Base-by-base conservation (phyloP, 176 grass and related monocot species). In the Musa troglodytarum region DNA sequence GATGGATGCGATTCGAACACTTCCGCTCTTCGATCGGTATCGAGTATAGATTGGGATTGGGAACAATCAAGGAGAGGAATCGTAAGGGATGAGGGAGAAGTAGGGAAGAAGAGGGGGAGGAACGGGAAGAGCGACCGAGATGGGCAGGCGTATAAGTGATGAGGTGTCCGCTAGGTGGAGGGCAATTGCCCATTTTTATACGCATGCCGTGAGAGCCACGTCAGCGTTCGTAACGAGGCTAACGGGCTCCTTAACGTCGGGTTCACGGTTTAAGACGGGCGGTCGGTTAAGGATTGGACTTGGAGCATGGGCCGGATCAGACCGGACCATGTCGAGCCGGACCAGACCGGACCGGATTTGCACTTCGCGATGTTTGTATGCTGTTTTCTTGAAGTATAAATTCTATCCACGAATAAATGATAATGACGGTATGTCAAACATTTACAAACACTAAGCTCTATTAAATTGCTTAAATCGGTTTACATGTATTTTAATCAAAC, bases 191-290 rank as follows among this genome's bases (percentile, higher is more conserved):
- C 64, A 54, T 14, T 54, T 65, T 69, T 68, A 57, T 78, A 78
- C 63, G 76, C 76, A 78, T 69, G 52, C 25, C 16, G 23, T 10
- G 17, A 14, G 6, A 2, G 63, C 76, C 76, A 78, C 76, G 76
- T 78, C 76, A 78, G 76, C 64, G 14, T 13, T 3, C 13, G 63
- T 67, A 67, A 67, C 71, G 17, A 54, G 19, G 71, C 14, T 70
- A 43, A 70, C 68, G 49, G 49, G 21, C 11, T 43, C 11, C 16
- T 74, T 43, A 56, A 74, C 71, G 23, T 66, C 16, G 34, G 13
- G 50, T 68, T 69, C 23, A 51, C 65, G 51, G 24, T 53, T 57
- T 69, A 0, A 43, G 4, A 43, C 4, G 34, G 34, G 29, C 29
- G 29, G 29, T 34, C 29, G 29, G 34, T 43, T 43, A 6, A 43